A percentile compares a stretch with the other conserved stretches of the same genome.
Conservation (phyloP, 371 early-diverging fungal genomes). For the Coemansia sp. region DNA sequence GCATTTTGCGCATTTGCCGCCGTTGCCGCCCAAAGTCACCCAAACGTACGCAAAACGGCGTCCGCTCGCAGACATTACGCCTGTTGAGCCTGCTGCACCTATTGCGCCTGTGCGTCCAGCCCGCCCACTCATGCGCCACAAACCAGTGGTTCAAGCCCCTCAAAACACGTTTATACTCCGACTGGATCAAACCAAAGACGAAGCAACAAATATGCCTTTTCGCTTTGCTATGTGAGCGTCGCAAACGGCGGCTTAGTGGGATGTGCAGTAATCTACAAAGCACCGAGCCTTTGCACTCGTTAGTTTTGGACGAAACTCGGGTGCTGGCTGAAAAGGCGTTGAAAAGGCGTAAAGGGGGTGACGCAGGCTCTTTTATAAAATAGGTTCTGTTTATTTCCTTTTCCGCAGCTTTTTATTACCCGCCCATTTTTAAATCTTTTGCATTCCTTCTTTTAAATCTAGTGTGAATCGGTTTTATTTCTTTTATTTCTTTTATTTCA, state of each 20-base stretch:
- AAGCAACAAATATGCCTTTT: not conserved
- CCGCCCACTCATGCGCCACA: not conserved
- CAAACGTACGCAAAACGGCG: not conserved
- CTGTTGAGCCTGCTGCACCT: not conserved
- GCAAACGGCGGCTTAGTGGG: not conserved
- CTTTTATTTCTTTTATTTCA: not conserved
- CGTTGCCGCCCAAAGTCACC: conserved; percentile 5
- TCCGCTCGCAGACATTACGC: not conserved
- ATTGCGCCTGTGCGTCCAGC: not conserved
- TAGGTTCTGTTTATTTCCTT: too few relatives aligned
- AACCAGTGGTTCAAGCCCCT: not conserved
- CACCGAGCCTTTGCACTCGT: not conserved
- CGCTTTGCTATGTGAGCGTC: conserved; percentile 4
- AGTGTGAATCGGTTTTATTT: not conserved
- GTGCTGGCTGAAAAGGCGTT: not conserved
- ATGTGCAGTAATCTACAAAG: too few relatives aligned
- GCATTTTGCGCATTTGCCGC: conserved; percentile 5
- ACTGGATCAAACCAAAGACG: not conserved
- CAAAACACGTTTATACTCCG: not conserved
- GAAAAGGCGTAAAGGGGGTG: not conserved
- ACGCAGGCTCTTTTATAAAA: not conserved
- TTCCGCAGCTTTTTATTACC: not conserved
- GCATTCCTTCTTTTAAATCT: not conserved
- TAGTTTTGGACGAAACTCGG: not conserved
- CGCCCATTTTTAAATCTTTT: not conserved